Base-by-base conservation (phyloP, 768 basidiomycete species). In the Pulveroboletus sp. region DNA sequence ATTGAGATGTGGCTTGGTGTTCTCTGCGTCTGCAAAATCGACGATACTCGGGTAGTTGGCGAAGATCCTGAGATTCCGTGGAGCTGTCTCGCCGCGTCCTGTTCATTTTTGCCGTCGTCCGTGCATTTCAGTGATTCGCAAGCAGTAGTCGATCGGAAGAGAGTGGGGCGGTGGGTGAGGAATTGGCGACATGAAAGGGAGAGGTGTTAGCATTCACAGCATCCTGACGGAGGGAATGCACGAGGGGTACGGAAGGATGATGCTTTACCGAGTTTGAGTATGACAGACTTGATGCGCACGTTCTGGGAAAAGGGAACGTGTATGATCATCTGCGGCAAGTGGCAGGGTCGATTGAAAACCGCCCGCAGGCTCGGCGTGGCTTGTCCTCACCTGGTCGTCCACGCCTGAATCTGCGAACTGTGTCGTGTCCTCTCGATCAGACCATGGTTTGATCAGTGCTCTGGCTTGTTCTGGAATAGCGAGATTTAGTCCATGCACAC, bases 241-340 rank as follows among this genome's bases (percentile, higher is more conserved):
- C 51, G 39, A 49, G 57, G 37, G 35, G 35, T 24, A 39, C 6
- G 37, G 38, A 42, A 42, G 47, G 39, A 53, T 14, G 50, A 38
- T 21, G 3, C 59, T 75, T 56, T 61, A 88, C 89, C 90, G 39
- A 89, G 67, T 65, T 92, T 92, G 47, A 93, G 69, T 17, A 91
- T 61, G 6, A 93, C 64, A 15, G 89, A 89, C 52, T 80, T 80
- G 38, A 93, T 65, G 40, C 87, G 76, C 24, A 92, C 89, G 59
- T 83, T 86, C 63, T 90, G 78, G 1, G 76, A 76, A 71, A 93
- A 93, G 0, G 90, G 87, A 42, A 93, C 68, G 64, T 90, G 88
- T 52, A 93, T 75, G 59, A 92, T 85, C 48, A 91, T 73, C 89
- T 92, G 57, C 24, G 32, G 43, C 39, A 40, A 26, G 14, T 33